Evolutionary conservation across 768 basidiomycete species (phyloP), one percentile per base, ranked within the genome.

Genomic region (Daedaleopsis sinensis): DNA sequence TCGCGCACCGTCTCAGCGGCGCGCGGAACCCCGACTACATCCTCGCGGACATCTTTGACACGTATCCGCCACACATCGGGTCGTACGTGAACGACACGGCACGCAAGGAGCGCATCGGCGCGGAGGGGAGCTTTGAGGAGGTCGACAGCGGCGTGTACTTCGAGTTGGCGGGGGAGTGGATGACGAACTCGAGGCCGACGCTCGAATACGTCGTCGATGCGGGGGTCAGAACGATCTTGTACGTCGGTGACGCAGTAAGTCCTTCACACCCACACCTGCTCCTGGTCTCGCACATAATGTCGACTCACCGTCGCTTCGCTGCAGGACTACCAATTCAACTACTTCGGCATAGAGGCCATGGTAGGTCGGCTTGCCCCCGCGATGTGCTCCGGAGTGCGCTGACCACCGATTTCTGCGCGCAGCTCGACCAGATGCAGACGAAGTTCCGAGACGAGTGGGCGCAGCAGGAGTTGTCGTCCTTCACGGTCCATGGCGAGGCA

Each of bases 141-240:
- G 72, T 76, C 0, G 83, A 74, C 67, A 18, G 54, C 37, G 59
- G 70, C 3, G 80, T 85, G 11, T 83, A 80, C 61, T 55, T 57
- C 38, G 79, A 80, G 47, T 84, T 84, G 57, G 75, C 79, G 0
- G 50, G 52, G 7, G 86, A 88, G 64, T 86, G 84, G 84, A 86
- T 86, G 84, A 69, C 70, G 55, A 77, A 74, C 64, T 74, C 73
- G 36, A 61, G 77, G 18, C 82, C 80, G 0, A 63, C 80, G 58
- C 72, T 88, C 24, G 84, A 86, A 70, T 76, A 69, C 5, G 83
- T 87, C 11, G 84, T 88, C 64, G 78, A 86, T 57, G 77, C 83
- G 48, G 85, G 85, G 8, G 82, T 83, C 38, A 63, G 80, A 52
- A 82, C 81, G 8, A 67, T 83, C 35, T 67, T 85, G 21, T 86